Evolutionary conservation across 1,139 yeast genomes (phyloP).

Genomic region (Spathaspora sp.): DNA sequence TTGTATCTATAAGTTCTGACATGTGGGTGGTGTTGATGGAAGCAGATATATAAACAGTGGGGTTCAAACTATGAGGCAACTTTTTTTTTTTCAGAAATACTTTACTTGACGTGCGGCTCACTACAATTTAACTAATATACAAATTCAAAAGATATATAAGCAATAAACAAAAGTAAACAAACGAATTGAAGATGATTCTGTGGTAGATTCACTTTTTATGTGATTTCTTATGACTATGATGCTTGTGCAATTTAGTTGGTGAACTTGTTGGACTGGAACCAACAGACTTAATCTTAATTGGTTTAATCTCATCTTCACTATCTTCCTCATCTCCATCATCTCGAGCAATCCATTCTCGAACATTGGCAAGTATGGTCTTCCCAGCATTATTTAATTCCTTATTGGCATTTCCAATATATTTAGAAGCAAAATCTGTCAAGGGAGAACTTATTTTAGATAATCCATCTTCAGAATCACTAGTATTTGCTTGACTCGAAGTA

Average conservation of each 20-base stretch:
- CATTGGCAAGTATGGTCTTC: conserved; percentile 55
- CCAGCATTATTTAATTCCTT: conserved; percentile 37
- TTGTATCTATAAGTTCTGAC: conserved; percentile 5
- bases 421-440: conserved; percentile 60
- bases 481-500: conserved; percentile 10
- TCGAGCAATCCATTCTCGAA: conserved; percentile 64
- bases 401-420: conserved; percentile 56
- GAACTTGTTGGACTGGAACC: neutral
- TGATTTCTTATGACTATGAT: neutral
- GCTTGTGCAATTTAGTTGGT: conserved; percentile 10
- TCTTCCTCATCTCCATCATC: conserved; percentile 30
- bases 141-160: neutral
- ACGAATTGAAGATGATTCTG: neutral
- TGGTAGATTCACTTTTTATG: neutral
- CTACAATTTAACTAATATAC: neutral
- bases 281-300: conserved; percentile 10
- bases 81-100: neutral
- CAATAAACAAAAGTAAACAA: neutral
- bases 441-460: conserved; percentile 44
- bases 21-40: neutral
- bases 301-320: conserved; percentile 17
- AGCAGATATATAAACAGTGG: conserved; percentile 4
- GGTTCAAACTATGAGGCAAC: no score
- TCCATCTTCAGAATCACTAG: conserved; percentile 34
- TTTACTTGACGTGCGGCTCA: neutral